Percentiles rank a stretch among this genome's conserved stretches.
Evolutionary conservation across 73 alveolate genomes (phyloP).

Genomic region (Paramecium pentaurelia): DNA sequence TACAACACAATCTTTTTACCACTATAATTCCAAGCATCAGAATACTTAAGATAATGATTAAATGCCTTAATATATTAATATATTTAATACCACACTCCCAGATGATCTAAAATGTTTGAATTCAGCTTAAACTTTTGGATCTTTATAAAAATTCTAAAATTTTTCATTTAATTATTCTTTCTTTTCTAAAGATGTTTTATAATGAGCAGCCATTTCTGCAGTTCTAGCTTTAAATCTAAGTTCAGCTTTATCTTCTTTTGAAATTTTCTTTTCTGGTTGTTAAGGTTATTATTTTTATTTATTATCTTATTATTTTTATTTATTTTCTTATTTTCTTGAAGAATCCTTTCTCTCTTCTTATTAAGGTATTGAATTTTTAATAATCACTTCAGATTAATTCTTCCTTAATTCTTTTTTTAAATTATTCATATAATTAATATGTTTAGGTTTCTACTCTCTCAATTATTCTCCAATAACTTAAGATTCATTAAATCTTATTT

Average conservation of each 20-base stretch:
- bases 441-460: neutral
- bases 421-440: neutral
- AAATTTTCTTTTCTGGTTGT: neutral
- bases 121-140: constrained; percentile 7
- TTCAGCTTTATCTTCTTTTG: neutral
- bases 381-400: neutral
- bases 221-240: neutral
- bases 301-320: neutral
- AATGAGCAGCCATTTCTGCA: constrained; percentile 1
- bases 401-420: neutral
- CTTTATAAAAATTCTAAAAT: neutral
- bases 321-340: neutral
- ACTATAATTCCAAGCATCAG: neutral
- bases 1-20: neutral
- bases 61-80: neutral
- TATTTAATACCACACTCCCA: constrained; percentile 10
- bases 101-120: constrained; percentile 29
- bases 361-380: neutral
- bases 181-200: neutral
- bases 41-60: constrained; percentile 19
- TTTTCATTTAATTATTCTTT: neutral
- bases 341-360: neutral
- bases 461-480: neutral
- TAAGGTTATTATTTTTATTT: neutral
- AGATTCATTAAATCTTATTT: neutral